Evolutionary conservation across 2,329 filamentous ascomycete genomes (phyloP).

Genomic region (Cladophialophora yegresii): DNA sequence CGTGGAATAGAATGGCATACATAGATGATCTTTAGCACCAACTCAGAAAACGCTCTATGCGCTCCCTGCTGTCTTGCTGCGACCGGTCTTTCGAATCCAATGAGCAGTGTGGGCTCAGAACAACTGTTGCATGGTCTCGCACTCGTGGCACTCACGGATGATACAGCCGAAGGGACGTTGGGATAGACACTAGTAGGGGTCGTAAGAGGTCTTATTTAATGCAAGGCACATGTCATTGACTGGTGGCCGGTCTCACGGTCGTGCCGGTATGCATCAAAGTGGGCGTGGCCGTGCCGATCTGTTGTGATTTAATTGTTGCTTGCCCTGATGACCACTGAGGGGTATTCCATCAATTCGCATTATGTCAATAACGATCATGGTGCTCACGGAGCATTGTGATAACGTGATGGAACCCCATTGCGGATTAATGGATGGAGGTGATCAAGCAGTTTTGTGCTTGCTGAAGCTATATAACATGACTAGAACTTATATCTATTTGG

Average conservation of each 20-base stretch:
- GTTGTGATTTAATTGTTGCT: neutral
- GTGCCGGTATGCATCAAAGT: neutral
- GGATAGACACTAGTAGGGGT: neutral
- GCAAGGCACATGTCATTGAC: neutral
- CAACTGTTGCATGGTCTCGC: neutral
- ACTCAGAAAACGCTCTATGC: too few species aligned
- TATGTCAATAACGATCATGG: neutral
- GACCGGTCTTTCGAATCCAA: neutral
- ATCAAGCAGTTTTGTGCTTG: neutral
- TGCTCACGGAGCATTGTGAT: neutral
- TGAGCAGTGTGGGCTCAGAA: neutral
- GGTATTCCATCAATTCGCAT: neutral
- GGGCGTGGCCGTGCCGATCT: neutral
- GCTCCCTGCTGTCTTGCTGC: too few species aligned
- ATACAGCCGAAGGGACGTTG: neutral
- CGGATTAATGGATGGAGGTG: neutral
- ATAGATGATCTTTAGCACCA: too few species aligned
- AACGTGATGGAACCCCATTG: neutral
- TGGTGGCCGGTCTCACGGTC: neutral
- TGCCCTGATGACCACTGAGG: neutral
- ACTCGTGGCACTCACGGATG: neutral
- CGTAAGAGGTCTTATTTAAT: neutral
- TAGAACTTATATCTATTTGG: slow-evolving; percentile 3
- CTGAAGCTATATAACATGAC: neutral
- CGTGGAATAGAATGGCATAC: neutral